Base-by-base conservation (phyloP, 768 basidiomycete species). In the Rhodotorula graminis region DNA sequence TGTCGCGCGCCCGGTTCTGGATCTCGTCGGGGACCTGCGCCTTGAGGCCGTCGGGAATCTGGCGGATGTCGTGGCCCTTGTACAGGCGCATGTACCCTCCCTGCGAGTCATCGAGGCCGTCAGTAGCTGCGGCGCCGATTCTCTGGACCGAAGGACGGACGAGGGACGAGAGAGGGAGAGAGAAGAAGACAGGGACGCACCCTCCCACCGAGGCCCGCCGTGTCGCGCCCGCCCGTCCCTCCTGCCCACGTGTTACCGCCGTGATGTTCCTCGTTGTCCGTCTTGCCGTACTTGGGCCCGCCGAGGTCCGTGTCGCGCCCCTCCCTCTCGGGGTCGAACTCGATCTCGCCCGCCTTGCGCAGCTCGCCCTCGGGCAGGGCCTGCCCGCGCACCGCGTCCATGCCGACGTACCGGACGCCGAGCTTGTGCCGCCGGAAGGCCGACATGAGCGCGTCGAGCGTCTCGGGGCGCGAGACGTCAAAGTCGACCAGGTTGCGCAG, bases 181-280 rank as follows among this genome's bases (percentile, higher is more conserved):
- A 18, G 29, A 31, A 16, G 25, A 23, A 14, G 11, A 25, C 49
- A 19, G 11, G 2, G 11, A 50, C 63, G 37, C 29, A 64, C 69
- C 14, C 69, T n/a, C 11, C 73, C 73, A 0, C 73, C 73, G 9
- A 61, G 37, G 0, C 73, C 73, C 0, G 73, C 73, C 3, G 73
- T 75, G 23, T 65, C 63, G 3, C 73, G 58, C 1, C 73, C 73
- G 14, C 73, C 73, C 29, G 73, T 75, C 25, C 73, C 73, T 2
- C 73, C 73, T 8, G 65, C 64, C 63, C 62, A 75, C 15, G 73
- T 75, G 62, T 75, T 75, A 1, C 73, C 73, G 29, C 73, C 73
- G 5, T 37, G 29, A 42, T 75, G 73, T 46, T 67, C 63, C 61
- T 71, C 44, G 27, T 64, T 61, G 59, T 71, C 70, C 3, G 31